Percentiles rank a stretch among this genome's conserved stretches.
Evolutionary conservation across 2,329 filamentous ascomycete species (phyloP).

Genomic region (Cercospora sp.): DNA sequence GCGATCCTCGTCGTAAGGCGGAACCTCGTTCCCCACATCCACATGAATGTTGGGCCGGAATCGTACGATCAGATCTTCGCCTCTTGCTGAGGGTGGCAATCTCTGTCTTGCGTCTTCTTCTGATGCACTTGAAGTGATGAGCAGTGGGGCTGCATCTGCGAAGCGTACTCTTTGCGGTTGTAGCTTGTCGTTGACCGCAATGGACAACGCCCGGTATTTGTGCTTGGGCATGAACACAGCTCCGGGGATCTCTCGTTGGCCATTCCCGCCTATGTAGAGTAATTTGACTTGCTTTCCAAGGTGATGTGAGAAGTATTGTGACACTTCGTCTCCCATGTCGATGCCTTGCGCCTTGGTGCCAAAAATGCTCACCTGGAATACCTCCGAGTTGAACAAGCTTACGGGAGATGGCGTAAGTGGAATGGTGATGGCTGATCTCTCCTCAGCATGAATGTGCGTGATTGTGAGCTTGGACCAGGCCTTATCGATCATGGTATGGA

Average conservation of each 20-base stretch:
- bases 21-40: slow-evolving; percentile 35
- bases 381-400: slow-evolving; percentile 33
- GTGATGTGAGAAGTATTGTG: slow-evolving; percentile 37
- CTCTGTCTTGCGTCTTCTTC: slow-evolving; percentile 38
- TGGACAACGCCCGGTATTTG: slow-evolving; percentile 35
- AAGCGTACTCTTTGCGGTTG: slow-evolving; percentile 40
- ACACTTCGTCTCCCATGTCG: slow-evolving; percentile 39
- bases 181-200: slow-evolving; percentile 39
- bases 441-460: slow-evolving; percentile 35
- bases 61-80: slow-evolving; percentile 39
- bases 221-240: slow-evolving; percentile 38
- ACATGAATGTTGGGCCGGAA: slow-evolving; percentile 40
- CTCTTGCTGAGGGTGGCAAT: slow-evolving; percentile 33
- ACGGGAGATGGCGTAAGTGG: slow-evolving; percentile 38
- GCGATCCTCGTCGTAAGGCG: slow-evolving; percentile 38
- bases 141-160: slow-evolving; percentile 38
- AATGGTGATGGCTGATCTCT: slow-evolving; percentile 32
- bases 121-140: slow-evolving; percentile 40
- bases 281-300: slow-evolving; percentile 31
- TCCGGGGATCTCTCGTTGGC: slow-evolving; percentile 39
- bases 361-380: slow-evolving; percentile 39
- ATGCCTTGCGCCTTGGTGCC: slow-evolving; percentile 39
- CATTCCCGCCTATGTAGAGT: slow-evolving; percentile 40
- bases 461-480: slow-evolving; percentile 41
- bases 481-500: slow-evolving; percentile 38